These are phyloP conservation scores for Uncinocarpus reesii DNA, from an alignment of 2,329 filamentous ascomycete species.

Conservation along the genomic window DNA sequence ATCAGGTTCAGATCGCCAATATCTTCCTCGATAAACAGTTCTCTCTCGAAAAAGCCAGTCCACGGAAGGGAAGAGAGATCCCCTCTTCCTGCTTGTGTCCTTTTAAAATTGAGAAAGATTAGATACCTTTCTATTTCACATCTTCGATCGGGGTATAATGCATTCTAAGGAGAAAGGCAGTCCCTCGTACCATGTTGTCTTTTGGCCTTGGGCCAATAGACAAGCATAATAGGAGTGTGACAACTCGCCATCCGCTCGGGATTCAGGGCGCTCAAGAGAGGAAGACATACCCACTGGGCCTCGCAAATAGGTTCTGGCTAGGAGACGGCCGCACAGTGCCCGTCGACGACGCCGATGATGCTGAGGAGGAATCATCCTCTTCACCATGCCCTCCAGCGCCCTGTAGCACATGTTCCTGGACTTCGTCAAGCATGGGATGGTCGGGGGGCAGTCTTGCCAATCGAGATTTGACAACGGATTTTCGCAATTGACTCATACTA, in stretches of 20 bases:
- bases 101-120: constrained; percentile 9
- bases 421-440: constrained; percentile 38
- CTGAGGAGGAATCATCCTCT: constrained; percentile 58
- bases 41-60: constrained; percentile 84
- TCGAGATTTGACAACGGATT: constrained; percentile 67
- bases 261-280: constrained; percentile 8
- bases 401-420: constrained; percentile 27
- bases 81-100: constrained; percentile 8
- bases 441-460: constrained; percentile 53
- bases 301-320: constrained; percentile 61
- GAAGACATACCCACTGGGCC: constrained; percentile 52
- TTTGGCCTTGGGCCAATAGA: too few species aligned
- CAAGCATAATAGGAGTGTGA: too few species aligned
- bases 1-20: constrained; percentile 41
- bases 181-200: too few species aligned
- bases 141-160: too few species aligned
- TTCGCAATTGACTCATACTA: constrained; percentile 69
- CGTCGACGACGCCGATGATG: constrained; percentile 83
- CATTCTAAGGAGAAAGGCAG: background rate
- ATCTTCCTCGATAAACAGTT: constrained; percentile 55
- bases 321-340: constrained; percentile 80
- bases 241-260: background rate
- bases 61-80: constrained; percentile 57
- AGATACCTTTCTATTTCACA: too few species aligned
- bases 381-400: constrained; percentile 24